phyloP scores from a whole-genome alignment of 345 rosid species.

The Odontarrhena argentea region DNA sequence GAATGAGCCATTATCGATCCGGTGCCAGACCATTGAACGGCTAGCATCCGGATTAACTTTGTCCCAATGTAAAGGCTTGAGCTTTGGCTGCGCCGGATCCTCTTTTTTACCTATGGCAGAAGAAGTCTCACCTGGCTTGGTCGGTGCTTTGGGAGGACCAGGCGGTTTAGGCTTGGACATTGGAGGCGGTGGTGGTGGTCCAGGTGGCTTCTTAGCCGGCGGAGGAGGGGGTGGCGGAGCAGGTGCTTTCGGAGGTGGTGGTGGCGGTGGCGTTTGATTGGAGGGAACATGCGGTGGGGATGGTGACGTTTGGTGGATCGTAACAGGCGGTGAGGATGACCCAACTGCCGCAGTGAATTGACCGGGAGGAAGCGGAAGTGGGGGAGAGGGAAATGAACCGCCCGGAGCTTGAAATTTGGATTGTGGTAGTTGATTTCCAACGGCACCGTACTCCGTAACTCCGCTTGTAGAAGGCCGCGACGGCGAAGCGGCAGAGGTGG shows the following conservation, averaged over 20 bases:
- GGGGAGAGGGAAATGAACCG: slow-evolving; percentile 26
- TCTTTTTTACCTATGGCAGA: slow-evolving; percentile 37
- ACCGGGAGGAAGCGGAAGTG: slow-evolving; percentile 43
- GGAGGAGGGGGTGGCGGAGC: slow-evolving; percentile 50
- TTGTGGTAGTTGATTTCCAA: slow-evolving; percentile 22
- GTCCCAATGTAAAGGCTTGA: slow-evolving; percentile 95
- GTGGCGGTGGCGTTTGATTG: slow-evolving; percentile 40
- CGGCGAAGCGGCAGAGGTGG: slow-evolving; percentile 22
- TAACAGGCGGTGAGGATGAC: background rate
- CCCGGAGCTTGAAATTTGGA: slow-evolving; percentile 40
- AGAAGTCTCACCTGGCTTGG: slow-evolving; percentile 31
- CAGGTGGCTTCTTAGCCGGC: slow-evolving; percentile 41
- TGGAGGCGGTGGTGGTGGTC: slow-evolving; percentile 41
- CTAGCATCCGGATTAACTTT: slow-evolving; percentile 58
- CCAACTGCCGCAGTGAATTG: slow-evolving; percentile 22
- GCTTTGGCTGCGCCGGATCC: slow-evolving; percentile 48
- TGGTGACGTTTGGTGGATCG: background rate
- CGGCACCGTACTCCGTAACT: slow-evolving; percentile 25
- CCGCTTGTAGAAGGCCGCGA: slow-evolving; percentile 23
- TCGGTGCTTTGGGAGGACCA: slow-evolving; percentile 44
- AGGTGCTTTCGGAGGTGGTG: slow-evolving; percentile 44
- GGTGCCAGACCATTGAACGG: slow-evolving; percentile 91
- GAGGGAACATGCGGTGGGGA: background rate
- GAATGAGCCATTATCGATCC: slow-evolving; percentile 73
- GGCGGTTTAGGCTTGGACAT: slow-evolving; percentile 48